Base-by-base conservation (phyloP, 2,329 filamentous ascomycete genomes). In the Apiospora malaysiana region DNA sequence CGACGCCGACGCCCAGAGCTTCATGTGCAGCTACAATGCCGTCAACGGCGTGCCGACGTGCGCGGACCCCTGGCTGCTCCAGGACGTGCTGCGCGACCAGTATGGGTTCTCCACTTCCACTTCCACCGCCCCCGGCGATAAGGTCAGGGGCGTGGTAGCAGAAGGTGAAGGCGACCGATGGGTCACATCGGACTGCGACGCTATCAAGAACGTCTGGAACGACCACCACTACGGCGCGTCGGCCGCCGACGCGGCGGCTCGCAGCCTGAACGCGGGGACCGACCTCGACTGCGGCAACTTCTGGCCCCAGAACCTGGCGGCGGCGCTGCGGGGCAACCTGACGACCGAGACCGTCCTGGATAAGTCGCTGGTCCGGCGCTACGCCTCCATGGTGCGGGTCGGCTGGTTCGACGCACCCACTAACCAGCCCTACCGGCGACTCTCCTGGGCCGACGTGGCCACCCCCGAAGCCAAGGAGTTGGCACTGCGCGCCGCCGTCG, bases 41-140 rank as follows among this genome's bases (percentile, higher is more conserved):
- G 83, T 93, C 51, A 92, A 93, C 71, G 91, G 91, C 0, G 84
- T 89, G 0, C 91, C 91, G 0, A 85, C 89, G 2, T 93, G 91
- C 74, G 89, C 89, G 0, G 88, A 88, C 73, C 82, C 84, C 0
- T 93, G 90, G 74, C 83, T 93, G 0, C 83, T 93, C 45, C 84
- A 90, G 73, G 87, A 87, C 0, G 82, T 93, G 21, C 83, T 93
- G 3, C 85, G 91, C 1, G 86, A 91, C 63, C 87, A 90, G 75
- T 93, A 90, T 88, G 85, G 83, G 51, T 93, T 90, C 85, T 87
- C 85, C 0, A 83, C 86, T 2, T 84, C 88, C 18, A 40, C 56
- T 3, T 32, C 49, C 4, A 21, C 49, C 49, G n/a, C 46, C 46
- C 18, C 21, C 18, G 8, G 1, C 21, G 21, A 5, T 18, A n/a